Base-by-base conservation (phyloP, 2,329 filamentous ascomycete genomes). In the Sporothrix protearum region DNA sequence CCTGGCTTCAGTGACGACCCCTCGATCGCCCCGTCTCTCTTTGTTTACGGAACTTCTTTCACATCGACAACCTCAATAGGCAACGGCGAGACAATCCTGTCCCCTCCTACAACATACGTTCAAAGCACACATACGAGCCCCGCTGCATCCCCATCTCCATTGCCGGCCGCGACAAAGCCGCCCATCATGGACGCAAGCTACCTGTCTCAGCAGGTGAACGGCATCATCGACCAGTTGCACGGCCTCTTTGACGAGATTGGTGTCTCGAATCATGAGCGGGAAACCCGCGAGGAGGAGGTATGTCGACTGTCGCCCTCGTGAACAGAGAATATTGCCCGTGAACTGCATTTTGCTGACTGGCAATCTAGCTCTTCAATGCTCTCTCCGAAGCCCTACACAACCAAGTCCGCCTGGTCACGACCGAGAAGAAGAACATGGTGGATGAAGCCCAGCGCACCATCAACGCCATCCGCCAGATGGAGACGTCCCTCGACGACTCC, bases 221-320 rank as follows among this genome's bases (percentile, higher is more conserved):
- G 88, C 78, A 97, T 97, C 79, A 94, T 98, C 80, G 89, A 89
- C 81, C 94, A 97, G 82, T 87, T 99, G 73, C 95, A 98, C 82
- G 92, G 92, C 75, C 88, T 98, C 72, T 99, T 97, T 78, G 96
- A 99, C 80, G 95, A 99, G 80, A 99, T 99, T 78, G 96, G 96
- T 72, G 92, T 99, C n/a, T 89, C 95, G 36, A 89, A 85, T 78
- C 94, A 97, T 89, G 96, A 98, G 81, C 92, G 96, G 78, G 94
- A 98, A 79, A 86, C 88, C 67, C 88, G 96, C 77, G 95, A 98
- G 80, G 88, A 92, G 79, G 93, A 97, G 89, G 94, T 96, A 84
- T 68, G 7, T n/a, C 1, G 10, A 2, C 6, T 22, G 22, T 12
- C 9, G 6, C 14, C 7, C 5, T 45, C 1, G 12, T 12, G 3